phyloP scores from a whole-genome alignment of 768 basidiomycete genomes.

The Imleria badia region DNA sequence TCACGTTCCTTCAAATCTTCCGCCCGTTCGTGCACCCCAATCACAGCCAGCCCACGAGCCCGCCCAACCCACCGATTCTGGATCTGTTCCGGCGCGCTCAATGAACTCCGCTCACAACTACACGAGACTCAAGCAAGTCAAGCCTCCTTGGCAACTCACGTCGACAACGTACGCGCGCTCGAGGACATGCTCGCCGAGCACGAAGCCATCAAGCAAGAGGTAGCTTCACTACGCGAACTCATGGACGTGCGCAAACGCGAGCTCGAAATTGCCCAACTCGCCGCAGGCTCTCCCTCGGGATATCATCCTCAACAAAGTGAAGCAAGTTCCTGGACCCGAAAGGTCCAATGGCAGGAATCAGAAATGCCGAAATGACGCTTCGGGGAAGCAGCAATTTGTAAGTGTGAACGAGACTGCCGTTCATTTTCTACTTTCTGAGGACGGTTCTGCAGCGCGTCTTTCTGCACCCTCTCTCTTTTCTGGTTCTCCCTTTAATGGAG shows the following conservation, averaged over 20 bases:
- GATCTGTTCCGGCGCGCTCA: slow-evolving; percentile 35
- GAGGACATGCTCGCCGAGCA: slow-evolving; percentile 84
- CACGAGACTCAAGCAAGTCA: slow-evolving; percentile 90
- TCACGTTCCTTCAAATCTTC: slow-evolving; percentile 62
- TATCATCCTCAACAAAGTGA: slow-evolving; percentile 21
- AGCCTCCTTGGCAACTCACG: slow-evolving; percentile 66
- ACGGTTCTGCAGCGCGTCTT: too few relatives aligned
- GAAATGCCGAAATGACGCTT: too few relatives aligned
- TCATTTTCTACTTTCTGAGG: too few relatives aligned
- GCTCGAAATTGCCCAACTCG: slow-evolving; percentile 31
- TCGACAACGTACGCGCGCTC: slow-evolving; percentile 80
- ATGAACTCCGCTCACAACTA: slow-evolving; percentile 79
- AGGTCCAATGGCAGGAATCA: too few relatives aligned
- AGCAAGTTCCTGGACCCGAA: too few relatives aligned
- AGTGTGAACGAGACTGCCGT: too few relatives aligned
- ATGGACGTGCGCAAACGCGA: slow-evolving; percentile 67
- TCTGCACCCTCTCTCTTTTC: too few relatives aligned
- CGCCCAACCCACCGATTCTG: slow-evolving; percentile 28
- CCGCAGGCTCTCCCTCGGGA: slow-evolving; percentile 26
- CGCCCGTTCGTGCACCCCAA: slow-evolving; percentile 56
- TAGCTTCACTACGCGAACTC: slow-evolving; percentile 66
- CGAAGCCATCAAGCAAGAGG: slow-evolving; percentile 77
- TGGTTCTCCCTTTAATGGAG: too few relatives aligned
- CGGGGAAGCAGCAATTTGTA: too few relatives aligned
- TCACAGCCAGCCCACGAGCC: slow-evolving; percentile 23